Conservation (phyloP, 805 yeast genomes). For the Wickerhamiella alocasiicola region DNA sequence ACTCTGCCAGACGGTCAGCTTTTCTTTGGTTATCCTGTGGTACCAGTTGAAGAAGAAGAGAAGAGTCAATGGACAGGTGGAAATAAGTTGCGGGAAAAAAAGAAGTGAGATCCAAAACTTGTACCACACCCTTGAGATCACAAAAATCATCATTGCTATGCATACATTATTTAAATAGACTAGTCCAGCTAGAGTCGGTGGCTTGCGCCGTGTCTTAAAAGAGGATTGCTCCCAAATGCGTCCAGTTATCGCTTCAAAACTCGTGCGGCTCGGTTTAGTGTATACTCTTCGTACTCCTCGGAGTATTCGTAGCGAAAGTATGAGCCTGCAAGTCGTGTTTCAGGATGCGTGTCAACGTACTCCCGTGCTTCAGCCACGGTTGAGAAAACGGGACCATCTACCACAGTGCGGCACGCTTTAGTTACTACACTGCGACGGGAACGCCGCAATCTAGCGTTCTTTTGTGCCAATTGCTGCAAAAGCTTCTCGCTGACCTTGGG, state of each 20-base stretch:
- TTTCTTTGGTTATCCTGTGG: conserved; percentile 84
- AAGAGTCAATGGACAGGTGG: background rate
- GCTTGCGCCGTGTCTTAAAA: too few relatives aligned
- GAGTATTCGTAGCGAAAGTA: conserved; percentile 2
- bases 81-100: background rate
- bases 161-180: too few relatives aligned
- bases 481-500: background rate
- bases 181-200: too few relatives aligned
- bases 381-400: conserved; percentile 6
- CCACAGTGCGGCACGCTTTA: background rate
- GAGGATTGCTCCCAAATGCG: too few relatives aligned
- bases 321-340: conserved; percentile 4
- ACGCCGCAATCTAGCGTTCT: background rate
- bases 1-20: conserved; percentile 71
- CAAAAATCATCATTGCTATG: too few relatives aligned
- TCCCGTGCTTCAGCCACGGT: conserved; percentile 15
- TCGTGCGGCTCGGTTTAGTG: background rate
- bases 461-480: background rate
- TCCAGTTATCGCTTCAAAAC: too few relatives aligned
- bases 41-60: conserved; percentile 25
- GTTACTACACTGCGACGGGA: background rate
- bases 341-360: conserved; percentile 11
- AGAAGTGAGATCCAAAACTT: too few relatives aligned
- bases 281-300: conserved; percentile 1
- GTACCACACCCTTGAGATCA: too few relatives aligned